A percentile compares a stretch with the other conserved stretches of the same genome.
These are phyloP conservation scores for Calonectria leucothoes DNA, from an alignment of 2,329 filamentous ascomycete genomes.

Conservation along the genomic window DNA sequence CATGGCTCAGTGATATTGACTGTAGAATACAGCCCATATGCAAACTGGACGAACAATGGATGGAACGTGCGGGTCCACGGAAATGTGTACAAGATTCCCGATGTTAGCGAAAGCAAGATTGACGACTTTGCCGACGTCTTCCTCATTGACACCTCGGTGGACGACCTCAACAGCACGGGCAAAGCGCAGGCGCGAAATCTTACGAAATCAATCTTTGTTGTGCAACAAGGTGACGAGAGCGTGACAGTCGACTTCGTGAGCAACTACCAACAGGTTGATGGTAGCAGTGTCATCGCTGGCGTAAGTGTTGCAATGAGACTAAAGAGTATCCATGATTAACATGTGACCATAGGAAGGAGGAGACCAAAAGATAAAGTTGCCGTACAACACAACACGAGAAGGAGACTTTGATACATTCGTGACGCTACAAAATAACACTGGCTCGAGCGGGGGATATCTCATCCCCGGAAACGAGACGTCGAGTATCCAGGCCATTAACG, in stretches of 20 bases:
- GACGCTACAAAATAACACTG: constrained; percentile 68
- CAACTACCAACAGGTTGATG: constrained; percentile 61
- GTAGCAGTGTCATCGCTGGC: constrained; percentile 61
- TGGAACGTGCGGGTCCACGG: constrained; percentile 84
- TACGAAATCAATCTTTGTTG: constrained; percentile 78
- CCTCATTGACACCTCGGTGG: constrained; percentile 72
- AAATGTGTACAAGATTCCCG: constrained; percentile 84
- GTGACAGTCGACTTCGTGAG: constrained; percentile 71
- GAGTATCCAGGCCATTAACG: constrained; percentile 74
- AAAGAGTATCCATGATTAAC: constrained; percentile 7
- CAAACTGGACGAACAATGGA: constrained; percentile 81
- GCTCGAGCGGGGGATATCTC: constrained; percentile 60
- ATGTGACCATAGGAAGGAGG: constrained; percentile 59
- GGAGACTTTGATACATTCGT: constrained; percentile 83
- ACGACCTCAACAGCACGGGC: constrained; percentile 67
- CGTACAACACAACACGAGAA: constrained; percentile 72
- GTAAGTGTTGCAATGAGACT: constrained; percentile 33
- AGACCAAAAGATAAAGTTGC: constrained; percentile 71
- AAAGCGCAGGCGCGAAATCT: constrained; percentile 78
- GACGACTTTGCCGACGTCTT: constrained; percentile 78
- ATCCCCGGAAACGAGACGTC: constrained; percentile 73
- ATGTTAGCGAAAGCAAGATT: constrained; percentile 72
- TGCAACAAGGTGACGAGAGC: constrained; percentile 75
- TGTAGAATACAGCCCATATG: constrained; percentile 61
- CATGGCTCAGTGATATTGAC: constrained; percentile 7